phyloP scores from a whole-genome alignment of 2,329 filamentous ascomycete species.

The Aureobasidium sp. region DNA sequence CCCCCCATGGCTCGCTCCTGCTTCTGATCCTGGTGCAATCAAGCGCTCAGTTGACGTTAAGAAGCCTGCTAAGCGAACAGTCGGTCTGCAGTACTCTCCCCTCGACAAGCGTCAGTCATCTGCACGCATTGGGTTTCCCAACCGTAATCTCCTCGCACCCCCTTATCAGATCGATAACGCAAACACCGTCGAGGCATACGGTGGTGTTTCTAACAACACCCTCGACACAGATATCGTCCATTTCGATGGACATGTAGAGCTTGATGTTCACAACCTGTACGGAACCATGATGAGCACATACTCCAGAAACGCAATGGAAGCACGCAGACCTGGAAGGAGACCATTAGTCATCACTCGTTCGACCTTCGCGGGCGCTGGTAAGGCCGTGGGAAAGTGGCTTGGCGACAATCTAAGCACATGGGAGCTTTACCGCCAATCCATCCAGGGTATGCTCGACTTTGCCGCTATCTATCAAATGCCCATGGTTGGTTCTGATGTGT shows the following conservation, averaged over 20 bases:
- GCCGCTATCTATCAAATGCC: conserved; percentile 39
- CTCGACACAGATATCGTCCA: conserved; percentile 61
- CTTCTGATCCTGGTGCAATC: neutral
- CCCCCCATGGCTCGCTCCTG: conserved; percentile 8
- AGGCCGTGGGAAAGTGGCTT: conserved; percentile 50
- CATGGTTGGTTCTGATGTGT: conserved; percentile 53
- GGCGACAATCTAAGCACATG: conserved; percentile 45
- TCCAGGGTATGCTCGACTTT: conserved; percentile 38
- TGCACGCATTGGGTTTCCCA: conserved; percentile 44
- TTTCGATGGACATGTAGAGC: conserved; percentile 56
- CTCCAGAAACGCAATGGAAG: conserved; percentile 56
- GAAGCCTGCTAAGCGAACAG: neutral
- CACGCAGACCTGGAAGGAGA: conserved; percentile 52
- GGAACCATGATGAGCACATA: conserved; percentile 64
- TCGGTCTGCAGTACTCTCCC: neutral
- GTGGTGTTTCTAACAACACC: conserved; percentile 36
- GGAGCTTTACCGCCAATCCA: conserved; percentile 36
- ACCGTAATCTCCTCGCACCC: conserved; percentile 55
- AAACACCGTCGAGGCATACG: conserved; percentile 26
- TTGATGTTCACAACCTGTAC: conserved; percentile 71
- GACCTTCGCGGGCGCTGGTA: conserved; percentile 64
- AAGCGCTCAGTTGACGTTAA: neutral
- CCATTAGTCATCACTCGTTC: conserved; percentile 67
- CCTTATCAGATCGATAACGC: conserved; percentile 37
- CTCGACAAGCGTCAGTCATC: conserved; percentile 10